Evolutionary conservation across 768 basidiomycete species (phyloP).

Genomic region (Obba rivulosa): DNA sequence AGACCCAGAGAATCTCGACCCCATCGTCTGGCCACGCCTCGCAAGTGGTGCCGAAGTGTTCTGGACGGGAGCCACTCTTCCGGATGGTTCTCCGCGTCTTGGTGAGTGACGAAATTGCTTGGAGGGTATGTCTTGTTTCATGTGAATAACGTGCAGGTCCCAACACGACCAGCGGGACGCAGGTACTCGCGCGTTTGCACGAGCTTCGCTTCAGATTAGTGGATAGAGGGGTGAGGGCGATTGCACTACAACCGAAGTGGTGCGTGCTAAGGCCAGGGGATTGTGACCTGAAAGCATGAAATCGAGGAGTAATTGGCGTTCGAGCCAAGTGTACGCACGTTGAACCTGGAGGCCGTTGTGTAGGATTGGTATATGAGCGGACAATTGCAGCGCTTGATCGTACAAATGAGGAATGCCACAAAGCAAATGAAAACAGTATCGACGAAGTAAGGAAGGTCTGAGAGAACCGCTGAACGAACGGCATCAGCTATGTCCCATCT

Average conservation of each 20-base stretch:
- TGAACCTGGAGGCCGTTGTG: neutral
- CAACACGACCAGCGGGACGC: constrained; percentile 16
- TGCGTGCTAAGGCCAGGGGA: constrained; percentile 58
- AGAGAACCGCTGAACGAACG: too few relatives aligned
- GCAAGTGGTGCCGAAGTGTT: constrained; percentile 70
- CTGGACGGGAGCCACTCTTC: constrained; percentile 50
- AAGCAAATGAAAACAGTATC: too few relatives aligned
- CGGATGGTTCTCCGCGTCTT: constrained; percentile 24
- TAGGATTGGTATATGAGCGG: neutral
- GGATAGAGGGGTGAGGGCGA: constrained; percentile 54
- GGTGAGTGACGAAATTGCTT: constrained; percentile 17
- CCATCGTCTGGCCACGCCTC: constrained; percentile 67
- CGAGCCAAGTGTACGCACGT: too few relatives aligned
- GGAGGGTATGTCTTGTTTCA: constrained; percentile 7
- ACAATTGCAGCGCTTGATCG: too few relatives aligned
- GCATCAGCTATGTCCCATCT: constrained; percentile 11
- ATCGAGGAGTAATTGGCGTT: too few relatives aligned
- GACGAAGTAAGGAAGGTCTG: too few relatives aligned
- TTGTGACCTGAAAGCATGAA: constrained; percentile 40
- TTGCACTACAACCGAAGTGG: constrained; percentile 65
- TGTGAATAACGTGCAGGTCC: neutral
- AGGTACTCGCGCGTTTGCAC: constrained; percentile 60
- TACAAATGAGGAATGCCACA: too few relatives aligned
- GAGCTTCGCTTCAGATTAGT: constrained; percentile 58
- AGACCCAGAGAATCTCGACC: constrained; percentile 58